Evolutionary conservation across 352 stramenopile genomes (phyloP).

Genomic region (Phytophthora hibernalis): DNA sequence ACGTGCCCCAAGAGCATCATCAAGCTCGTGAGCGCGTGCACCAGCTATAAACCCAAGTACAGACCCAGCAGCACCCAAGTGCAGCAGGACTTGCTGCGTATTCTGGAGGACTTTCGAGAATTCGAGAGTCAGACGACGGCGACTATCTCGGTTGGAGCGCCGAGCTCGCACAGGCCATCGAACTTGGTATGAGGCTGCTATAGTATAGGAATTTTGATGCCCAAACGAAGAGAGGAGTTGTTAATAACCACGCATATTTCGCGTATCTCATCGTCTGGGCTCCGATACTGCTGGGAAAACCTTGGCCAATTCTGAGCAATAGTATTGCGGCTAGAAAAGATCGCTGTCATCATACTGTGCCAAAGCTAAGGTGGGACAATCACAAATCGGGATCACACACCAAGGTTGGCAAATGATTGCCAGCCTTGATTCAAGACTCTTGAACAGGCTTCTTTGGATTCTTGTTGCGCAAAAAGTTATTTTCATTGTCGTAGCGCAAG

Average conservation of each 20-base stretch:
- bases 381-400: too few relatives aligned
- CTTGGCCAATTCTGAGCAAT: not conserved
- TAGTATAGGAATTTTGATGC: constrained; percentile 25
- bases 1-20: constrained; percentile 58
- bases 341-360: too few relatives aligned
- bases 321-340: not conserved
- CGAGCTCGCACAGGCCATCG: constrained; percentile 28
- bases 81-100: constrained; percentile 39
- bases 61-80: constrained; percentile 48
- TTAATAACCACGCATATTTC: too few relatives aligned
- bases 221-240: not conserved
- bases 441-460: too few relatives aligned
- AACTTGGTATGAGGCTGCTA: constrained; percentile 40
- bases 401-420: not conserved
- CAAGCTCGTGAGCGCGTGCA: constrained; percentile 52
- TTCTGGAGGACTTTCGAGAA: constrained; percentile 42
- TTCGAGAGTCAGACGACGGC: constrained; percentile 33
- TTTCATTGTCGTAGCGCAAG: too few relatives aligned
- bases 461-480: too few relatives aligned
- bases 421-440: too few relatives aligned
- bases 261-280: too few relatives aligned
- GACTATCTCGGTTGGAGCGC: constrained; percentile 30
- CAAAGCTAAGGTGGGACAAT: too few relatives aligned
- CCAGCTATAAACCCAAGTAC: constrained; percentile 46
- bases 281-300: too few relatives aligned